phyloP scores from a whole-genome alignment of 176 grass and related monocot genomes.

The Aegilops speltoides region DNA sequence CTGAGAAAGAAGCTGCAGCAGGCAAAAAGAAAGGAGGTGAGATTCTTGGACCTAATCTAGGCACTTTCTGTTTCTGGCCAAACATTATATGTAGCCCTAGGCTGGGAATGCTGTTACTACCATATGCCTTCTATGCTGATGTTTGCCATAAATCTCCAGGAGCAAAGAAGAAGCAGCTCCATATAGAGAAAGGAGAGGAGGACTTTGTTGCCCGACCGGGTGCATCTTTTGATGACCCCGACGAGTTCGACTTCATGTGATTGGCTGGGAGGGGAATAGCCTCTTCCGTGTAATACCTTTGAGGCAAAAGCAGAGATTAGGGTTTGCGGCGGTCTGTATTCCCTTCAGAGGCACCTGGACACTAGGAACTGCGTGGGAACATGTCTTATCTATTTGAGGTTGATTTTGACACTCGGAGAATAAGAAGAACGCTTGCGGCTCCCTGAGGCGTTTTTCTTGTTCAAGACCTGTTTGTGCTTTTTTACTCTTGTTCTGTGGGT shows the following conservation, averaged over 20 bases:
- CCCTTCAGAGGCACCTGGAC: constrained; percentile 19
- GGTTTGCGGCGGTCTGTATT: constrained; percentile 40
- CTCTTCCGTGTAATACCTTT: constrained; percentile 47
- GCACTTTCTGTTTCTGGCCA: background rate
- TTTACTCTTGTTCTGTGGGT: background rate
- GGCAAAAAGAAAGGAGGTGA: constrained; percentile 82
- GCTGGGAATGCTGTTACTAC: background rate
- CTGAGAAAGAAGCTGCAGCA: constrained; percentile 67
- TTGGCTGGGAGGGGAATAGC: constrained; percentile 38
- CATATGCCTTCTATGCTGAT: background rate
- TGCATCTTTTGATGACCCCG: constrained; percentile 45
- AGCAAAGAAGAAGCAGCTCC: constrained; percentile 79
- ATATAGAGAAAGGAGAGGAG: constrained; percentile 68
- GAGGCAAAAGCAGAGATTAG: constrained; percentile 45
- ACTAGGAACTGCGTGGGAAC: constrained; percentile 29
- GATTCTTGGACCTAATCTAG: background rate
- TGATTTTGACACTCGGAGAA: constrained; percentile 38
- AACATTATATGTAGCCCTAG: background rate
- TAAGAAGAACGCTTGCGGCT: background rate
- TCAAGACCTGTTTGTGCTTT: background rate
- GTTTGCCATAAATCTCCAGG: constrained; percentile 35
- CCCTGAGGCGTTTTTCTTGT: background rate
- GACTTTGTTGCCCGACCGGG: constrained; percentile 50
- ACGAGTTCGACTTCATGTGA: constrained; percentile 90
- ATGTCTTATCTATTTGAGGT: constrained; percentile 33